Percentiles rank a stretch among this genome's conserved stretches.
phyloP scores from a whole-genome alignment of 140 eudicot species.

The Ambrosia hybrid region DNA sequence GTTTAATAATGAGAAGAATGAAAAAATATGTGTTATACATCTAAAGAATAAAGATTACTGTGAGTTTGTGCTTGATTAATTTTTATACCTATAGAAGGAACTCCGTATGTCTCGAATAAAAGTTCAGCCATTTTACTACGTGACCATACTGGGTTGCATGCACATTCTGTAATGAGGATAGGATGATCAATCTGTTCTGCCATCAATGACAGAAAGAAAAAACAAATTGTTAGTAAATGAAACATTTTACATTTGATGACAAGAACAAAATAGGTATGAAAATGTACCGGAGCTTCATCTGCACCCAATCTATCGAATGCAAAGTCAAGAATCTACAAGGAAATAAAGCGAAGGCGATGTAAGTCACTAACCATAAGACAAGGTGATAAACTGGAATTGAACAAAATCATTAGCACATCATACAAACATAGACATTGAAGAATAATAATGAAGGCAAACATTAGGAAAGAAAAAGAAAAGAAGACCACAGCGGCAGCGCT shows the following conservation, averaged over 20 bases:
- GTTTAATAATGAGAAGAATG: neutral
- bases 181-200: slow-evolving; percentile 93
- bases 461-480: too few relatives aligned
- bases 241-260: slow-evolving; percentile 3
- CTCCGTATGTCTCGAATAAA: slow-evolving; percentile 92
- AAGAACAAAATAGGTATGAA: slow-evolving; percentile 16
- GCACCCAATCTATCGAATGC: slow-evolving; percentile 96
- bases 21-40: neutral
- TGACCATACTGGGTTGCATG: slow-evolving; percentile 91
- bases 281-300: slow-evolving; percentile 67
- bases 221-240: slow-evolving; percentile 21
- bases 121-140: slow-evolving; percentile 99
- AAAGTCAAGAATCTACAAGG: slow-evolving; percentile 87
- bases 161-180: slow-evolving; percentile 93
- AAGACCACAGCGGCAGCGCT: too few relatives aligned
- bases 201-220: slow-evolving; percentile 39
- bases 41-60: slow-evolving; percentile 10
- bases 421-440: too few relatives aligned
- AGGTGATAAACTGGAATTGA: neutral
- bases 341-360: slow-evolving; percentile 9
- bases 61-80: neutral
- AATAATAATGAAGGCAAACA: too few relatives aligned
- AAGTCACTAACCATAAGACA: slow-evolving; percentile 20
- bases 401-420: too few relatives aligned
- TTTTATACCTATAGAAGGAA: slow-evolving; percentile 88